Conservation (phyloP, 352 stramenopile genomes). For the Aphanomyces cochlioides region DNA sequence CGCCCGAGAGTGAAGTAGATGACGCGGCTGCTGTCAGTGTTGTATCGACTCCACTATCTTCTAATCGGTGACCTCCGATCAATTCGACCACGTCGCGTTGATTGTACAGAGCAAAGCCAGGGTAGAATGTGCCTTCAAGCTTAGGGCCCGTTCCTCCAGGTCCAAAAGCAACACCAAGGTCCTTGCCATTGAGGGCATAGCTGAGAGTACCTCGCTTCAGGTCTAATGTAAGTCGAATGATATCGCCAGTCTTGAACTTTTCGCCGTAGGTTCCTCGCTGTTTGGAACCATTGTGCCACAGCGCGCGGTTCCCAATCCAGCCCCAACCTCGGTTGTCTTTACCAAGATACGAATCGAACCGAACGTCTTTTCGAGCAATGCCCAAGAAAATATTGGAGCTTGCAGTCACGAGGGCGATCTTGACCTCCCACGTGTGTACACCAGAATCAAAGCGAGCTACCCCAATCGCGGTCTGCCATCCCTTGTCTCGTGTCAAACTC, state of each 20-base stretch:
- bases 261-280: constrained; percentile 86
- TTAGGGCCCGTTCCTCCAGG: constrained; percentile 77
- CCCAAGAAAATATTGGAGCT: constrained; percentile 88
- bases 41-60: constrained; percentile 46
- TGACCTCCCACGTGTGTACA: constrained; percentile 86
- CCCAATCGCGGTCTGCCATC: constrained; percentile 86
- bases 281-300: constrained; percentile 90
- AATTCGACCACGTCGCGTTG: constrained; percentile 83
- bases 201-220: constrained; percentile 76
- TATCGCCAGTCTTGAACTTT: constrained; percentile 86
- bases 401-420: constrained; percentile 81
- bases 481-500: constrained; percentile 81
- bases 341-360: constrained; percentile 85
- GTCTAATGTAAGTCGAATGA: constrained; percentile 80
- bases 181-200: constrained; percentile 87
- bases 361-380: constrained; percentile 76
- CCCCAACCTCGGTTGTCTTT: constrained; percentile 90
- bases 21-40: neutral
- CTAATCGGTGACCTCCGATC: constrained; percentile 76
- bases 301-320: constrained; percentile 86
- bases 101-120: constrained; percentile 84
- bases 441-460: constrained; percentile 81
- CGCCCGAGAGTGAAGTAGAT: constrained; percentile 34
- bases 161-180: constrained; percentile 86
- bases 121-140: constrained; percentile 83